These are phyloP conservation scores for Hemileccinum impolitum DNA, from an alignment of 768 basidiomycete genomes.

Conservation along the genomic window DNA sequence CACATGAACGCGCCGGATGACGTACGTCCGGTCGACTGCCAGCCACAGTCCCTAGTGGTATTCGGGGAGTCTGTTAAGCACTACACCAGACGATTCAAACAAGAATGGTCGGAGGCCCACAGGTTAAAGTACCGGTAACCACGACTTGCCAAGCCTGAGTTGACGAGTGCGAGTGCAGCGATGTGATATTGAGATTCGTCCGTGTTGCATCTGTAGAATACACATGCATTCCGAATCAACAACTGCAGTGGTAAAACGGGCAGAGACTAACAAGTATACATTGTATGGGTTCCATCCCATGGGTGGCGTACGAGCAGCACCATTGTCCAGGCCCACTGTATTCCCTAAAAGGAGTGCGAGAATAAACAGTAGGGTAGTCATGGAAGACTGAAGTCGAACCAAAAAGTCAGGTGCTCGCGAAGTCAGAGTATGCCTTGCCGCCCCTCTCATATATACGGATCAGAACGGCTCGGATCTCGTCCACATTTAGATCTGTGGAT, in stretches of 20 bases:
- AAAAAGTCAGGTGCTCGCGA: background rate
- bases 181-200: constrained; percentile 5
- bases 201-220: constrained; percentile 5
- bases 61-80: background rate
- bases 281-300: constrained; percentile 20
- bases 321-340: constrained; percentile 4
- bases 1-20: constrained; percentile 6
- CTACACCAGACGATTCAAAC: background rate
- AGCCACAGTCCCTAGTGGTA: constrained; percentile 11
- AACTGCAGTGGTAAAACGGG: background rate
- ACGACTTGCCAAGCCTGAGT: background rate
- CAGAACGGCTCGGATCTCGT: too few species aligned
- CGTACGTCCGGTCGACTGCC: constrained; percentile 7
- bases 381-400: background rate
- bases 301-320: constrained; percentile 9
- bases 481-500: too few species aligned
- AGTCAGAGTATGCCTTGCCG: background rate
- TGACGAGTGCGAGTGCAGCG: constrained; percentile 5
- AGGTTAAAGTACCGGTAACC: constrained; percentile 11
- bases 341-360: background rate
- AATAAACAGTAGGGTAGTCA: background rate
- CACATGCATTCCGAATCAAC: background rate
- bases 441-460: background rate
- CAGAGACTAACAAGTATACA: constrained; percentile 5
- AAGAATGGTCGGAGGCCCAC: background rate